phyloP scores from a whole-genome alignment of 2,329 filamentous ascomycete genomes.

The Colletotrichum destructivum region DNA sequence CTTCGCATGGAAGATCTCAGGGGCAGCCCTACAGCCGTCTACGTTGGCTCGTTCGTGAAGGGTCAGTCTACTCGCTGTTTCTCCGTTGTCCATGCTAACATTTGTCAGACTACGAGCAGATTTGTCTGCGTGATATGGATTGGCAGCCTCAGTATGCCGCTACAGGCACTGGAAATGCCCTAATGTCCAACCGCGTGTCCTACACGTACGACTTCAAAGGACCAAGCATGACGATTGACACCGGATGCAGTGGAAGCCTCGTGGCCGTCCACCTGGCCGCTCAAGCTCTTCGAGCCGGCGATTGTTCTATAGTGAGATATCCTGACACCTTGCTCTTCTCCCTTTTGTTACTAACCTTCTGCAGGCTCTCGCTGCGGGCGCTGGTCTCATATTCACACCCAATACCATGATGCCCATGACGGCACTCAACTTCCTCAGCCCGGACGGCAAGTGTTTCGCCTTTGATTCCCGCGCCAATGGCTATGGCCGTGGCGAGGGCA shows the following conservation, averaged over 20 bases:
- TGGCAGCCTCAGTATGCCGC: conserved; percentile 66
- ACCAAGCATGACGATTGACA: conserved; percentile 71
- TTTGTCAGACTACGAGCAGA: conserved; percentile 63
- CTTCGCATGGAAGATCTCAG: conserved; percentile 60
- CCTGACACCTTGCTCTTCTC: neutral
- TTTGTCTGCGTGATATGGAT: conserved; percentile 65
- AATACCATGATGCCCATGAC: conserved; percentile 72
- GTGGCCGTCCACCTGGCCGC: conserved; percentile 69
- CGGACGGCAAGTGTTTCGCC: conserved; percentile 66
- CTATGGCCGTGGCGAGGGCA: conserved; percentile 76
- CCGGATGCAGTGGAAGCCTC: conserved; percentile 71
- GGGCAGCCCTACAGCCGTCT: conserved; percentile 63
- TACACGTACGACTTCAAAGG: conserved; percentile 70
- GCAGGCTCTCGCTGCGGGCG: conserved; percentile 65
- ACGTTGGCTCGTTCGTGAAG: conserved; percentile 67
- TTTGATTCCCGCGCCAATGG: conserved; percentile 74
- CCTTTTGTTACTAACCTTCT: conserved; percentile 38
- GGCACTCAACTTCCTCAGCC: conserved; percentile 66
- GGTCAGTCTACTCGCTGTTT: conserved; percentile 49
- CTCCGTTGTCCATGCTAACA: conserved; percentile 9
- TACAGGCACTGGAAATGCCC: conserved; percentile 67
- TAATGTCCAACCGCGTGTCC: conserved; percentile 70
- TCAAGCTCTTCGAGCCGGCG: conserved; percentile 62
- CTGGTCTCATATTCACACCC: conserved; percentile 68
- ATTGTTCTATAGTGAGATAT: conserved; percentile 56